Base-by-base conservation (phyloP, 2,329 filamentous ascomycete genomes). In the Parastagonospora nodorum region DNA sequence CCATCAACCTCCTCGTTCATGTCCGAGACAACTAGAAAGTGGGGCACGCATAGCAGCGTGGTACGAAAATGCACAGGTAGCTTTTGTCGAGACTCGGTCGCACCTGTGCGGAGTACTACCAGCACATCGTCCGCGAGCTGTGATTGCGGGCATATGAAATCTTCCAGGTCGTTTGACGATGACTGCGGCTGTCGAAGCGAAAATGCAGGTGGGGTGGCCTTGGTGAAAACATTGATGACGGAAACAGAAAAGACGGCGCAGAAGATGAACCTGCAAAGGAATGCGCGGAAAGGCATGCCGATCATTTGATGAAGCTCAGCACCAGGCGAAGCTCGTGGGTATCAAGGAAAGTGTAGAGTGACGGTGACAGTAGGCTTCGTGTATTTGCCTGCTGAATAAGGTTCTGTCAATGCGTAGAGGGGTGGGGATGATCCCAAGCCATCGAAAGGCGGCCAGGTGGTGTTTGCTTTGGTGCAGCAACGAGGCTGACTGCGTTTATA, bases 51-150 rank as follows among this genome's bases (percentile, higher is more conserved):
- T 63, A 76, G 75, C 35, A 86, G 72, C 0, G 81, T 84, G 0
- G 83, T 84, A 49, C 76, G 68, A 58, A 84, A 78, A 66, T 85
- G 83, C 11, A 80, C 73, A 2, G 83, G 83, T 9, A 86, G 73
- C 63, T 84, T 85, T 42, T 82, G 77, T 39, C 75, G 75, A 14
- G 82, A 78, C 66, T 86, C 83, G 12, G 82, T 84, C 12, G 83
- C 82, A 36, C 84, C 84, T 1, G 84, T 86, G 54, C 83, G 81
- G 55, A 86, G 74, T n/a, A 84, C 74, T 5, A 86, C 78, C 24
- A 85, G 75, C 10, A 85, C 68, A 61, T 85, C 80, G 14, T 84
- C 77, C 45, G 67, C 67, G 12, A 73, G 58, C 27, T 66, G 58
- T 35, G 71, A 69, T 39, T 65, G 63, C 5, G 71, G 61, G 50